These are phyloP conservation scores for Solanum boliviense DNA, from an alignment of 257 asterid genomes.

Conservation along the genomic window DNA sequence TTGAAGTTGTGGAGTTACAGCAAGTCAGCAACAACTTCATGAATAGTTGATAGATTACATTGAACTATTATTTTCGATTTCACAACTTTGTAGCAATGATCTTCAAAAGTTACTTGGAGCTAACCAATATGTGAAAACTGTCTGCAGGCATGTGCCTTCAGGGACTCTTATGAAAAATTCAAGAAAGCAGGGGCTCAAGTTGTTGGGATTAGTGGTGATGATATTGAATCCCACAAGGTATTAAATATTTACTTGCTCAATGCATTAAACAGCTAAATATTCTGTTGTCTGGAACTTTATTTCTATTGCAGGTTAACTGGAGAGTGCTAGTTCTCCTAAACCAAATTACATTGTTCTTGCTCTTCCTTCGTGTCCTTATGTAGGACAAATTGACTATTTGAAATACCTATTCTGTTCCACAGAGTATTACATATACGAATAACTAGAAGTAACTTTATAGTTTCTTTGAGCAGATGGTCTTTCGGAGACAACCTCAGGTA, in stretches of 20 bases:
- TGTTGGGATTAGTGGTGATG: slow-evolving; percentile 88
- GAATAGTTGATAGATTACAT: not conserved
- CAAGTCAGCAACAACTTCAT: not conserved
- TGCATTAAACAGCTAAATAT: not conserved
- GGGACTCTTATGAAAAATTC: slow-evolving; percentile 93
- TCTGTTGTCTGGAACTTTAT: not conserved
- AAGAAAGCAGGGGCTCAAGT: slow-evolving; percentile 98
- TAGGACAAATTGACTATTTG: not conserved
- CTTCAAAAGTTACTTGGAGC: not conserved
- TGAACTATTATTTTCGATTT: not conserved
- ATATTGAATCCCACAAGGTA: slow-evolving; percentile 83
- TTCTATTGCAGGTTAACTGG: not conserved
- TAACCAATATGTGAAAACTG: not conserved
- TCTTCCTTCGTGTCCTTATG: not conserved
- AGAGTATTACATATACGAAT: not conserved
- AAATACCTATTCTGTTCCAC: not conserved
- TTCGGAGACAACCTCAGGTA: not conserved
- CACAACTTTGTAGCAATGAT: not conserved
- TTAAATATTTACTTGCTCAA: not conserved
- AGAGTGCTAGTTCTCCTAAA: not conserved
- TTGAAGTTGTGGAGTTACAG: not conserved
- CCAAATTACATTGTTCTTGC: not conserved
- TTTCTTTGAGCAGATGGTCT: not conserved
- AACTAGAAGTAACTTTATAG: not conserved
- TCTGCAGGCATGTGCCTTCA: slow-evolving; percentile 90